Evolutionary conservation across 2,329 filamentous ascomycete species (phyloP), one percentile per base, ranked within the genome.

Genomic region (Paecilomyces niveus): DNA sequence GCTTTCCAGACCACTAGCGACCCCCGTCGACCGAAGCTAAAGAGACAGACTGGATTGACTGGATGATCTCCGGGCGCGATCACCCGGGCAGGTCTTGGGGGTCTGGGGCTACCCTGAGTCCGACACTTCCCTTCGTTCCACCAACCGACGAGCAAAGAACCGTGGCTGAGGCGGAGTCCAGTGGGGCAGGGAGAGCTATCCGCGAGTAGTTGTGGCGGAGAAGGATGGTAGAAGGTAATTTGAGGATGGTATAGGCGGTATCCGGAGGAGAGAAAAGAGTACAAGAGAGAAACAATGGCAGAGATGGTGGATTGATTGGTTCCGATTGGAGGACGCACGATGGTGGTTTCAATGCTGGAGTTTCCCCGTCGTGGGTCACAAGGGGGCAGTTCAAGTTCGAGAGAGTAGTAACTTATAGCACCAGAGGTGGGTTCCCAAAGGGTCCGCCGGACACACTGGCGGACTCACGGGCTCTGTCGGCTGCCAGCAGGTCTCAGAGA

Each of bases 41-140:
- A 9, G 5, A 52, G 22, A 13, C 7, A 13, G 39, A 45, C 39
- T n/a, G n/a, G 22, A 8, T 52, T 18, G 21, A 52, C 50, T 52
- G 50, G 50, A 52, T 52, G 50, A 52, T 52, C 50, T 52, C 50
- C 50, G 50, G 50, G 50, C 50, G 50, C 50, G 50, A 52, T 52
- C 50, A 29, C 21, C 49, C n/a, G n/a, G n/a, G n/a, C n/a, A n/a
- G n/a, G n/a, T n/a, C n/a, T 52, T 21, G 50, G 21, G 50, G 21
- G 50, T 52, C 50, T 52, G 50, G 50, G 50, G 50, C 22, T 24
- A 15, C 50, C 10, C 22, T 52, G 35, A 52, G 49, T 29, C 50
- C 50, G 50, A 52, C 50, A 52, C 50, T 24, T 18, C 50, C 50
- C 39, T 18, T 39, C n/a, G 13, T 29, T 29, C 18, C 35, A 45